These are phyloP conservation scores for Diplodia scrobiculata DNA, from an alignment of 2,329 filamentous ascomycete species.

Conservation along the genomic window DNA sequence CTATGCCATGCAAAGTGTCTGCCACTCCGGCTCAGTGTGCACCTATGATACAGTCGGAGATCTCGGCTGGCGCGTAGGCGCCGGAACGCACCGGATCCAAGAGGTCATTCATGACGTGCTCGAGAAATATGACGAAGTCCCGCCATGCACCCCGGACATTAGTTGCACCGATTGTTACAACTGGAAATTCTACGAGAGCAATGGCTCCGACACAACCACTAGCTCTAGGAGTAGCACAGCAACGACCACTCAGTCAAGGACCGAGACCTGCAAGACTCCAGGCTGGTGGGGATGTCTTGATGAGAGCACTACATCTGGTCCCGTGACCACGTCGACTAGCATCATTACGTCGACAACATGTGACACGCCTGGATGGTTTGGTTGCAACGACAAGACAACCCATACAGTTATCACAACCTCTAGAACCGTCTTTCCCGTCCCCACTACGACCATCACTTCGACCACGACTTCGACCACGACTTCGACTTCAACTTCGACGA, in stretches of 20 bases:
- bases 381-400: constrained; percentile 37
- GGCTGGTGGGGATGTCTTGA: constrained; percentile 88
- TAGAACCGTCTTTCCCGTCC: constrained; percentile 6
- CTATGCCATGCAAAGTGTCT: constrained; percentile 91
- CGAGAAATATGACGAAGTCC: constrained; percentile 76
- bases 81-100: constrained; percentile 87
- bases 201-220: constrained; percentile 76
- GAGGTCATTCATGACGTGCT: constrained; percentile 87
- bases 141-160: constrained; percentile 72
- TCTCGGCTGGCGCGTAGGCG: constrained; percentile 86
- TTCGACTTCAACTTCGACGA: constrained; percentile 32
- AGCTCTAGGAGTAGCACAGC: constrained; percentile 56
- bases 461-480: constrained; percentile 36
- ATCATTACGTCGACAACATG: constrained; percentile 38
- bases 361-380: constrained; percentile 35
- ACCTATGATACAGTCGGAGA: constrained; percentile 90
- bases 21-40: constrained; percentile 85
- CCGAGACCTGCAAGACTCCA: constrained; percentile 84
- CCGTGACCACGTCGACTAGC: constrained; percentile 48
- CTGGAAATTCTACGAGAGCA: constrained; percentile 95
- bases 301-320: constrained; percentile 57
- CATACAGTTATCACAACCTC: constrained; percentile 36
- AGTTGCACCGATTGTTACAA: constrained; percentile 84
- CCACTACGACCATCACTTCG: constrained; percentile 34
- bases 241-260: constrained; percentile 68